Evolutionary conservation across 768 basidiomycete genomes (phyloP), one percentile per base, ranked within the genome.

Genomic region (Mycena filopes): DNA sequence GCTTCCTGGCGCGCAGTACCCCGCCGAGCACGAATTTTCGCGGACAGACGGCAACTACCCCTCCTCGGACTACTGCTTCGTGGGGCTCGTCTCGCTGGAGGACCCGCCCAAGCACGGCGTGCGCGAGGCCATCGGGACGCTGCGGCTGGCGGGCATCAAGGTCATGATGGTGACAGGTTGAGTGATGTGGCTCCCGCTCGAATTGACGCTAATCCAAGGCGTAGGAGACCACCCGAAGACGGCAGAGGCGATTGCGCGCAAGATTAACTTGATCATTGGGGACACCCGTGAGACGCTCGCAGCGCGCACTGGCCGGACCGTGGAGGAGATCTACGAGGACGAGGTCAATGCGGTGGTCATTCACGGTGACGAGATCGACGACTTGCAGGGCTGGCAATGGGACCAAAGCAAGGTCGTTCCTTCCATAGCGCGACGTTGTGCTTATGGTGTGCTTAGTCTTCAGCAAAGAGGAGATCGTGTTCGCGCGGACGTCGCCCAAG

Each of bases 131-230:
- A 89, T 91, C 68, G 89, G 89, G 6, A 89, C 87, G 26, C 84
- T 91, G 55, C 84, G 89, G 60, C 80, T 89, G 10, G 89, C 89
- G 4, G 89, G 89, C 2, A 91, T 90, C 73, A 90, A 89, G 74
- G 88, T 91, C 36, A 90, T 90, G 86, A 91, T 91, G 89, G 87
- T 91, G 7, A 91, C 89, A 25, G 89, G 87, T 85, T n/a, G n/a
- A n/a, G 29, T 55, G 79, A 70, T 21, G 42, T 6, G 11, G 11
- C 2, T 36, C 9, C 36, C 10, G 15, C 4, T 33, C 12, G 33
- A 33, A 33, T 7, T 36, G 36, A 36, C 15, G 9, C 36, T 36
- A 15, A 36, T 36, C 36, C 61, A 4, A 43, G n/a, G 1, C 21
- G 7, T 59, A 85, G 87, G 87, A 62, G 89, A 90, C 70, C 89